Evolutionary conservation across 306 rosid genomes (phyloP).

Genomic region (Cucurbita argyrosperma): DNA sequence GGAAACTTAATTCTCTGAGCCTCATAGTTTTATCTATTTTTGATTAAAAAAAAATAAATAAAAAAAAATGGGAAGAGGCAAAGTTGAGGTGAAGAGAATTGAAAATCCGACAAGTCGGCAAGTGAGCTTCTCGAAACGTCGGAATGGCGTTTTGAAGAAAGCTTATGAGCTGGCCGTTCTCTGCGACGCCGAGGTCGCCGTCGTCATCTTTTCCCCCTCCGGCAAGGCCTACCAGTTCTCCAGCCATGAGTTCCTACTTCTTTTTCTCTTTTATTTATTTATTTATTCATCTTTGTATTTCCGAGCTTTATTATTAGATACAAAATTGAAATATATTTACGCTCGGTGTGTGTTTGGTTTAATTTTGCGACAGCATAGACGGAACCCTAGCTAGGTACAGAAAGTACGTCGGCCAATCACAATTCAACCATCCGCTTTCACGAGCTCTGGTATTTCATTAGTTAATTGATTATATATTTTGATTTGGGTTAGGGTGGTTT

Average conservation of each 20-base stretch:
- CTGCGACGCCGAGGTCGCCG: constrained; percentile 42
- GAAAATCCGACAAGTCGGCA: constrained; percentile 37
- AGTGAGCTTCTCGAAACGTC: constrained; percentile 39
- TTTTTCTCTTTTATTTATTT: background rate
- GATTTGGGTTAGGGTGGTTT: background rate
- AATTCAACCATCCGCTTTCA: constrained; percentile 8
- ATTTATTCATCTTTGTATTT: background rate
- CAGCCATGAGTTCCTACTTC: constrained; percentile 28
- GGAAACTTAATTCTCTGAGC: background rate
- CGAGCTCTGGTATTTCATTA: constrained; percentile 14
- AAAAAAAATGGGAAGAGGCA: constrained; percentile 41
- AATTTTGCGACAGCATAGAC: constrained; percentile 23
- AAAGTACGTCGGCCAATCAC: constrained; percentile 19
- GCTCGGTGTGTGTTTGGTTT: background rate
- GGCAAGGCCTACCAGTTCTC: constrained; percentile 29
- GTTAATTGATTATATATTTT: background rate
- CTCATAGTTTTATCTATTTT: too few relatives aligned
- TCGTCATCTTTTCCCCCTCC: constrained; percentile 36
- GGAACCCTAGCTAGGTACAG: constrained; percentile 29
- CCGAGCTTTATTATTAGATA: too few relatives aligned
- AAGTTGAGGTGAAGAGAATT: constrained; percentile 41
- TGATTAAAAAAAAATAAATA: too few relatives aligned
- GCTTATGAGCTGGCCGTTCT: constrained; percentile 38
- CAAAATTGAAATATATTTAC: too few relatives aligned
- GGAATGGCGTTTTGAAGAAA: constrained; percentile 40